phyloP scores from a whole-genome alignment of 2,329 filamentous ascomycete species.

The Colletotrichum horii region DNA sequence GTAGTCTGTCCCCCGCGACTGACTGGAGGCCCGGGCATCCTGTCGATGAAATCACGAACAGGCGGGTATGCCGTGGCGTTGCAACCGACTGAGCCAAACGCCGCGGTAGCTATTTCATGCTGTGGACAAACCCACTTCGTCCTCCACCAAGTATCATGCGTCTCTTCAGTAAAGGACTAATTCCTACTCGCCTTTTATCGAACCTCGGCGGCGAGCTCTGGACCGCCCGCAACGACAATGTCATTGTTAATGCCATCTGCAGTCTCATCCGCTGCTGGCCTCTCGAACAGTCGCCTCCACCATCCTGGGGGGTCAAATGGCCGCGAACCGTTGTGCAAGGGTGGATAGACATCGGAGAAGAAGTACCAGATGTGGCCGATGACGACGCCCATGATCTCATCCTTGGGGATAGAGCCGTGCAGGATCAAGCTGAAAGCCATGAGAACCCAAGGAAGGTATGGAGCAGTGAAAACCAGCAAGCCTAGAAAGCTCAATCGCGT shows the following conservation, averaged over 20 bases:
- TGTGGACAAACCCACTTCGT: neutral
- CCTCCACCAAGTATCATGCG: neutral
- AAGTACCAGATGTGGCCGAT: slow-evolving; percentile 99
- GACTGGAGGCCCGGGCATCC: neutral
- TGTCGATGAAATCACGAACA: neutral
- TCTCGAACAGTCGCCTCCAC: slow-evolving; percentile 87
- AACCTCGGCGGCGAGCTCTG: slow-evolving; percentile 19
- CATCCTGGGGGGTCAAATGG: slow-evolving; percentile 88
- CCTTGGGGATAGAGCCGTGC: slow-evolving; percentile 88
- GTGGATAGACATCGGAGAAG: slow-evolving; percentile 95
- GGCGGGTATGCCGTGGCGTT: neutral
- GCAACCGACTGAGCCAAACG: neutral
- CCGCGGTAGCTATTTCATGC: neutral
- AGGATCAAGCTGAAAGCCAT: slow-evolving; percentile 92
- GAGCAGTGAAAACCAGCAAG: slow-evolving; percentile 87
- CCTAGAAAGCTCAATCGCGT: slow-evolving; percentile 89
- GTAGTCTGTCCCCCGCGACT: neutral
- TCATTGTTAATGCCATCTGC: slow-evolving; percentile 65
- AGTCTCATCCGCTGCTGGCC: slow-evolving; percentile 52
- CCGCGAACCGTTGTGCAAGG: slow-evolving; percentile 81
- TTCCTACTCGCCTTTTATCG: neutral
- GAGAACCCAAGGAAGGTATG: slow-evolving; percentile 94
- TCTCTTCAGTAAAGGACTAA: neutral
- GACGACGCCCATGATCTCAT: slow-evolving; percentile 93
- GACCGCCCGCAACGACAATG: slow-evolving; percentile 61